Percentiles rank a stretch among this genome's conserved stretches.
Evolutionary conservation across 2,329 filamentous ascomycete species (phyloP).

Genomic region (Aspergillus neoniger): DNA sequence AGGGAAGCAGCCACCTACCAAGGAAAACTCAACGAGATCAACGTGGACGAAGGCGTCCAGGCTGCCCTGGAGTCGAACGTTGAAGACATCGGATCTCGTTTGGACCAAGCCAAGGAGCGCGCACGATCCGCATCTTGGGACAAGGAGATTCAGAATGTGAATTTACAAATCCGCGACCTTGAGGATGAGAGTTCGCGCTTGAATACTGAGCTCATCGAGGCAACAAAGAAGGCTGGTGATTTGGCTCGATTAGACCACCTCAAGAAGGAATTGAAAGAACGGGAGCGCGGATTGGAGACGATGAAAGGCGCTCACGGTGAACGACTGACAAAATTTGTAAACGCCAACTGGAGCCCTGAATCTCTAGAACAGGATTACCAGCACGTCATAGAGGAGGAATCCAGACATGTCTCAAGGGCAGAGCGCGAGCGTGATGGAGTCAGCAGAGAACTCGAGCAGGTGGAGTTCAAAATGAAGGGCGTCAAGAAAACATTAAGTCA

Average conservation of each 20-base stretch:
- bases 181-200: constrained; percentile 73
- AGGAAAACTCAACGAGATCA: constrained; percentile 68
- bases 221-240: constrained; percentile 77
- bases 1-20: constrained; percentile 68
- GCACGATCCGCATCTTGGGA: constrained; percentile 69
- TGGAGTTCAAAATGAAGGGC: constrained; percentile 71
- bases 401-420: constrained; percentile 61
- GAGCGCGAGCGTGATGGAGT: constrained; percentile 70
- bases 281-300: constrained; percentile 73
- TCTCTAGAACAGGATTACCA: constrained; percentile 74
- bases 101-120: constrained; percentile 64
- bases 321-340: constrained; percentile 67
- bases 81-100: constrained; percentile 65
- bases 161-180: constrained; percentile 65
- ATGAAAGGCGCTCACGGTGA: constrained; percentile 73
- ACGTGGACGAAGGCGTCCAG: constrained; percentile 82
- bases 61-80: constrained; percentile 74
- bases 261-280: constrained; percentile 75
- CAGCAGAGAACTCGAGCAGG: constrained; percentile 71
- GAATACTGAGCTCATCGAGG: constrained; percentile 78
- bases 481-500: constrained; percentile 65
- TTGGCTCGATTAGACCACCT: constrained; percentile 81
- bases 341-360: constrained; percentile 66
- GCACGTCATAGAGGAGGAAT: constrained; percentile 59
- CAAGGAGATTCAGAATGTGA: constrained; percentile 65